Evolutionary conservation across 495 filamentous ascomycete genomes (phyloP).

Genomic region (Glonium stellatum): DNA sequence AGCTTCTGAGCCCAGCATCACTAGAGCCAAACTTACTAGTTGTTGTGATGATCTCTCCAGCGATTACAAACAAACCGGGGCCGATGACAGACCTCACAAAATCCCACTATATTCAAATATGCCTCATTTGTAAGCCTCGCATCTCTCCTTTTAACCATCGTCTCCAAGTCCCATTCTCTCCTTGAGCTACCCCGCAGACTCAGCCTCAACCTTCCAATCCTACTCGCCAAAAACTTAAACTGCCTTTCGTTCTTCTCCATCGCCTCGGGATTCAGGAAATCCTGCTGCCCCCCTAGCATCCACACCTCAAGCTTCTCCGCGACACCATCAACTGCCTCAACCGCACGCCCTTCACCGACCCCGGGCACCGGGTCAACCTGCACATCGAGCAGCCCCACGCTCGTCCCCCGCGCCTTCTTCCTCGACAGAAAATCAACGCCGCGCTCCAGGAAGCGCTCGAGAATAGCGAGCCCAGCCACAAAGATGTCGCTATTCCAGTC

Average conservation of each 20-base stretch:
- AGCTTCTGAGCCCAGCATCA: no score
- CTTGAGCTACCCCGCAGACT: neutral
- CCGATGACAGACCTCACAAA: no score
- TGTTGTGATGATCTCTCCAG: no score
- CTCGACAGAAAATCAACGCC: neutral
- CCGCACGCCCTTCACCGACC: neutral
- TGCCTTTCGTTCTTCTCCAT: neutral
- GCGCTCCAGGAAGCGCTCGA: neutral
- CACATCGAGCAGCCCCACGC: neutral
- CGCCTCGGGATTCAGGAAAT: neutral
- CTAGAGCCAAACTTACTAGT: no score
- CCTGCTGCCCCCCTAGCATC: neutral
- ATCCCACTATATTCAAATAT: no score
- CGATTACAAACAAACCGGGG: no score
- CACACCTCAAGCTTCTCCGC: neutral
- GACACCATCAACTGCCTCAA: neutral
- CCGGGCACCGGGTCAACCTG: neutral
- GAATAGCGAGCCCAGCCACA: neutral
- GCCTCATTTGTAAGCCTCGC: no score
- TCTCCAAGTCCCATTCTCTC: neutral
- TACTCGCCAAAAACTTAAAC: neutral
- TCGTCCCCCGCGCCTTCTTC: neutral
- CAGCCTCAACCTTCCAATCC: neutral
- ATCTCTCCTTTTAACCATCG: neutral
- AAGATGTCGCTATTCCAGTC: neutral